A percentile compares a stretch with the other conserved stretches of the same genome.
Evolutionary conservation across 2,329 filamentous ascomycete species (phyloP).

Genomic region (Clonostachys rosea): DNA sequence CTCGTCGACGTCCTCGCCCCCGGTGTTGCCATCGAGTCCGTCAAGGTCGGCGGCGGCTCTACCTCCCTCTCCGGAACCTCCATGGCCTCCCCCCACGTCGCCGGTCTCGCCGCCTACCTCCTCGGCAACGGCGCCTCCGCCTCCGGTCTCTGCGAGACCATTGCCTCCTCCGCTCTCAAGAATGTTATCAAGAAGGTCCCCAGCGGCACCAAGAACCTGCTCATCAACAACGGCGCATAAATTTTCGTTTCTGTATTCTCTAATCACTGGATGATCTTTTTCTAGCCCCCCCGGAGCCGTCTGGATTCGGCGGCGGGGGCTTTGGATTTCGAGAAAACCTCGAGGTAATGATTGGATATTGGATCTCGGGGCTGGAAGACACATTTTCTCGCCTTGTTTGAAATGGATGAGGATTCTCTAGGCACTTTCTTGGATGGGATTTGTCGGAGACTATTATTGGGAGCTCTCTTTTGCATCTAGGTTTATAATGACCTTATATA

Average conservation of each 20-base stretch:
- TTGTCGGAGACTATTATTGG: too few relatives aligned
- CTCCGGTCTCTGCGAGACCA: constrained; percentile 9
- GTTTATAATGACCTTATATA: too few relatives aligned
- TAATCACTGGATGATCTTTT: too few relatives aligned
- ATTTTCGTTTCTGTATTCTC: neutral
- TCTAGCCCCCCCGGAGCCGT: too few relatives aligned
- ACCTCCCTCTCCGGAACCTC: constrained; percentile 38
- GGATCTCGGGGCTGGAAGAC: too few relatives aligned
- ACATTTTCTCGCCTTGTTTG: too few relatives aligned
- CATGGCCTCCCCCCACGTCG: constrained; percentile 35
- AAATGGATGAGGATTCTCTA: too few relatives aligned
- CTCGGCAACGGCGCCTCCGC: constrained; percentile 28
- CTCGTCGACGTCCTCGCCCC: constrained; percentile 47
- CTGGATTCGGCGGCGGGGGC: too few relatives aligned
- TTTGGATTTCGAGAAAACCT: too few relatives aligned
- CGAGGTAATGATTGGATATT: too few relatives aligned
- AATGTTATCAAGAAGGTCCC: constrained; percentile 18
- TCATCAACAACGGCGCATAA: constrained; percentile 14
- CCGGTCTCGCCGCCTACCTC: constrained; percentile 36
- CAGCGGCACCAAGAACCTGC: constrained; percentile 12
- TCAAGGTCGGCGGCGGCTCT: constrained; percentile 37
- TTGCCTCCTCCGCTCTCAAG: constrained; percentile 23
- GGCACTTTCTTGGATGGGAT: too few relatives aligned
- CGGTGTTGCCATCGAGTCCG: constrained; percentile 37
- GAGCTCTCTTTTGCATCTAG: too few relatives aligned